Evolutionary conservation across 768 basidiomycete genomes (phyloP), one percentile per base, ranked within the genome.

Genomic region (Hypholoma sublateritium): DNA sequence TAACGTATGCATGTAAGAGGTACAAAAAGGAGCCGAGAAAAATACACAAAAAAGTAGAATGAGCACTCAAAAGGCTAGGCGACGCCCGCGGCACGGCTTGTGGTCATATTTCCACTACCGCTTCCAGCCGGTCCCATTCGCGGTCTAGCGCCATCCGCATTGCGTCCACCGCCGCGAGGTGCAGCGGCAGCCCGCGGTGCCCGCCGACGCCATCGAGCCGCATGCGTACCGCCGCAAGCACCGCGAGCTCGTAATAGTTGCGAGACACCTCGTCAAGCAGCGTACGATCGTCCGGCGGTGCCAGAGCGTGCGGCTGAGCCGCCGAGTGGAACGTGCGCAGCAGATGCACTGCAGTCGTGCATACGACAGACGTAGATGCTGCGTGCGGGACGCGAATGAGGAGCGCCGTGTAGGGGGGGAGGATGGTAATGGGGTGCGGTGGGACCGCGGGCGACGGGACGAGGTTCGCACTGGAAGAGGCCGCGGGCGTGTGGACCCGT

Each of bases 181-280:
- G 91, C 66, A 88, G 83, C 12, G 91, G 91, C 50, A 93, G 68
- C 37, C 75, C 72, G 9, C 82, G 76, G 63, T 82, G 78, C 52
- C 73, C 77, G 25, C 72, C 62, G 21, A 53, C 42, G 19, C 58
- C 64, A 55, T 68, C 76, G 46, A 83, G 72, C 58, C 75, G 76
- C 79, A 79, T 84, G 46, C 80, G 67, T 49, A 68, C 67, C 22
- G 70, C 70, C 2, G 84, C 79, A 9, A 93, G 80, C 25, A 90
- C 78, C 2, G 84, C 76, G 16, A 94, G 79, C 57, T 88, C 87
- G 62, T 89, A 78, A 64, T 80, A 92, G 65, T 84, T 92, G 43
- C 71, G 76, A 16, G 87, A 82, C 63, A 93, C 80, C 53, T 91
- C 90, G 22, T 61, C 64, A 48, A 77, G 72, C 13, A 80, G 65